Evolutionary conservation across 345 rosid species (phyloP).

Genomic region (Atalantia buxifolia): DNA sequence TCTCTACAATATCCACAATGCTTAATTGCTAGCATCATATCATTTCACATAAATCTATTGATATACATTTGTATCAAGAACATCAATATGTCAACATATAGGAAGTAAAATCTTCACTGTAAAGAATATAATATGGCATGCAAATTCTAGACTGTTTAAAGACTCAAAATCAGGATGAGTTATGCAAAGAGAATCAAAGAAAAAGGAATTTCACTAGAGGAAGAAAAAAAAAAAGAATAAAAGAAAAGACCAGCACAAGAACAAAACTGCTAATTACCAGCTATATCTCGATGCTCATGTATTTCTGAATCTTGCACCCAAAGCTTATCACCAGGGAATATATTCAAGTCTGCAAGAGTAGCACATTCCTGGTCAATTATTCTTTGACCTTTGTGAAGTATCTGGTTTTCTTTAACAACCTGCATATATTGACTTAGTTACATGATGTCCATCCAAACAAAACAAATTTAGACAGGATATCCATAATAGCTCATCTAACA

Average conservation of each 20-base stretch:
- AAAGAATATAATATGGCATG: not conserved
- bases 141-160: not conserved
- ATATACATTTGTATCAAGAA: not conserved
- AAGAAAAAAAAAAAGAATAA: not conserved
- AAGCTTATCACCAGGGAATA: constrained; percentile 91
- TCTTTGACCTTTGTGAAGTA: constrained; percentile 81
- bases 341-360: constrained; percentile 93
- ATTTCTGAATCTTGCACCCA: constrained; percentile 97
- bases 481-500: constrained; percentile 5
- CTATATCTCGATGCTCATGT: constrained; percentile 94
- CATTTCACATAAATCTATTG: too few species aligned
- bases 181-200: not conserved
- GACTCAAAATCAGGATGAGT: not conserved
- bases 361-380: constrained; percentile 79
- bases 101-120: not conserved
- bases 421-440: constrained; percentile 26
- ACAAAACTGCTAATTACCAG: constrained; percentile 52
- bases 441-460: not conserved
- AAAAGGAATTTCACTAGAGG: not conserved
- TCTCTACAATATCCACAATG: too few species aligned
- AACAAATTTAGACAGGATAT: not conserved
- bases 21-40: too few species aligned
- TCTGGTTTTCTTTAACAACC: constrained; percentile 96
- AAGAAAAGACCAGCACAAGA: not conserved
- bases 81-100: not conserved